A percentile compares a stretch with the other conserved stretches of the same genome.
phyloP scores from a whole-genome alignment of 2,329 filamentous ascomycete genomes.

The Allantophomopsis cytisporea region DNA sequence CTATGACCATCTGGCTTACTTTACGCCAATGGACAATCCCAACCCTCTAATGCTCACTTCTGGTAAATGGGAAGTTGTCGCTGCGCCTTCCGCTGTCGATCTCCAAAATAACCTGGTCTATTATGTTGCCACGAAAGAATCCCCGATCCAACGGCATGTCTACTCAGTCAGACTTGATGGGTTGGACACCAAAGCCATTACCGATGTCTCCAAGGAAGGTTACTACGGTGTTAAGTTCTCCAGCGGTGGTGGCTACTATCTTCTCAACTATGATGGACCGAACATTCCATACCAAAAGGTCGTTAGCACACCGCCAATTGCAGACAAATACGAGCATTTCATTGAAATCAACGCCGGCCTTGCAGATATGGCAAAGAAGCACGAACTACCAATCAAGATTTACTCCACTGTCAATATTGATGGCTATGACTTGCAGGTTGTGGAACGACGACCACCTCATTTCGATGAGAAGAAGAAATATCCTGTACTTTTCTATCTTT shows the following conservation, averaged over 20 bases:
- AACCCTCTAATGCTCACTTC: slow-evolving; percentile 78
- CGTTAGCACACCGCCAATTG: slow-evolving; percentile 64
- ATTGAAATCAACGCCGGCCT: slow-evolving; percentile 71
- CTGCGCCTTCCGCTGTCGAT: slow-evolving; percentile 75
- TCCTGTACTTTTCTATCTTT: slow-evolving; percentile 88
- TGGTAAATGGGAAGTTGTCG: slow-evolving; percentile 83
- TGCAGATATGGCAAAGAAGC: slow-evolving; percentile 52
- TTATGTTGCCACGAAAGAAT: slow-evolving; percentile 76
- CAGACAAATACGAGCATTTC: slow-evolving; percentile 47
- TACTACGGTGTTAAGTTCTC: slow-evolving; percentile 84
- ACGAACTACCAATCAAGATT: slow-evolving; percentile 70
- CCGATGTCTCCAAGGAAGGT: slow-evolving; percentile 57
- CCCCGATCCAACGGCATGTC: slow-evolving; percentile 78
- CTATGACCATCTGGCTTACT: slow-evolving; percentile 87
- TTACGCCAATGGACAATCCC: slow-evolving; percentile 71
- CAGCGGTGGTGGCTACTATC: slow-evolving; percentile 61
- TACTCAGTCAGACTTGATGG: slow-evolving; percentile 84
- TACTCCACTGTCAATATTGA: slow-evolving; percentile 81
- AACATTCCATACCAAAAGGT: slow-evolving; percentile 85
- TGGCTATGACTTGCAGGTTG: slow-evolving; percentile 54
- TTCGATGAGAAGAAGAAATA: slow-evolving; percentile 78
- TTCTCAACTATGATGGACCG: slow-evolving; percentile 78
- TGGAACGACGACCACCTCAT: slow-evolving; percentile 82
- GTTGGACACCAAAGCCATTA: slow-evolving; percentile 57
- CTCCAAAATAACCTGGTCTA: slow-evolving; percentile 79